Conservation (phyloP, 148 eudicot genomes). For the Arbutus unedo region DNA sequence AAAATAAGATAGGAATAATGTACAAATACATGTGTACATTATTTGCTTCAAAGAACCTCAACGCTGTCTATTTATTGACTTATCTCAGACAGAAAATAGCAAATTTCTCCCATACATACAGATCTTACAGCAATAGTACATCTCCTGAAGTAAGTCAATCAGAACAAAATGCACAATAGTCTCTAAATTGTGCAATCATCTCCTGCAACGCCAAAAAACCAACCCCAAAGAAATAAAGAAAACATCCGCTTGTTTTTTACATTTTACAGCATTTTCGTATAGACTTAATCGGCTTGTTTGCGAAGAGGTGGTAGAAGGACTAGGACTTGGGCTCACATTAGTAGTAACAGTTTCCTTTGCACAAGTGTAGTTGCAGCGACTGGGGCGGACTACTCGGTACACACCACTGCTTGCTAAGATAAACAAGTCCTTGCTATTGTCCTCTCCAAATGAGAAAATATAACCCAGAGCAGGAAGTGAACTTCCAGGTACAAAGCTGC, state of each 20-base stretch:
- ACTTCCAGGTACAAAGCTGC: conserved; percentile 50
- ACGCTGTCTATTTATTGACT: not conserved
- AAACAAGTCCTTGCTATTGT: conserved; percentile 57
- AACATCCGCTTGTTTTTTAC: not conserved
- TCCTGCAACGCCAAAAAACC: not conserved
- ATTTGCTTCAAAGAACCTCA: not conserved
- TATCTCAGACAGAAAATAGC: not conserved
- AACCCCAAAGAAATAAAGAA: not conserved
- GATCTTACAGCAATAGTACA: not conserved
- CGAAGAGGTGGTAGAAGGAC: conserved; percentile 26
- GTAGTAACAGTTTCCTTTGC: conserved; percentile 46
- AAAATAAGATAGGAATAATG: not conserved
- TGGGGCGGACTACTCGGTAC: conserved; percentile 65
- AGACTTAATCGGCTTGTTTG: conserved; percentile 9
- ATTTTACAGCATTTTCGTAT: not conserved
- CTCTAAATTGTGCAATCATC: not conserved
- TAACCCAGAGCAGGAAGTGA: conserved; percentile 60
- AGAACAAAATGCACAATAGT: not conserved
- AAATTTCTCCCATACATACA: not conserved
- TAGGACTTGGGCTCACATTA: conserved; percentile 15
- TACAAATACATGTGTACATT: not conserved
- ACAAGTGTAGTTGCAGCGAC: conserved; percentile 65
- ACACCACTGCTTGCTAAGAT: conserved; percentile 71
- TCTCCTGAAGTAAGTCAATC: not conserved
- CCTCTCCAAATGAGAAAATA: conserved; percentile 77